Conservation (phyloP, 495 filamentous ascomycete species). For the Penicillium goetzii region DNA sequence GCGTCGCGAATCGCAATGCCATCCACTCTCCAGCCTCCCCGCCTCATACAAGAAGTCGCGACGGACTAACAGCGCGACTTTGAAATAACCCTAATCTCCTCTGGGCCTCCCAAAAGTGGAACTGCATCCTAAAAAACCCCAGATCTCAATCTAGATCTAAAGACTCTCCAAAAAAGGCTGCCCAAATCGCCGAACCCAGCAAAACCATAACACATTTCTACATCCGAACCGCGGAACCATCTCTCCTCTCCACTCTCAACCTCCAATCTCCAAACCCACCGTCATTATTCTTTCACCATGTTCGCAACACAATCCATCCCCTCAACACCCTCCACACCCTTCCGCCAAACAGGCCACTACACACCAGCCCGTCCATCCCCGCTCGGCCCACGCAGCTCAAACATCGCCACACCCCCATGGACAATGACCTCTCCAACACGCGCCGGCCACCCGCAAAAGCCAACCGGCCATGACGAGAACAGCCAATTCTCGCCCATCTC, state of each 20-base stretch:
- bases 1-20: slow-evolving; percentile 25
- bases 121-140: not conserved
- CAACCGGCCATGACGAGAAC: slow-evolving; percentile 17
- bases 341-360: slow-evolving; percentile 45
- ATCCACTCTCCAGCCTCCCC: slow-evolving; percentile 15
- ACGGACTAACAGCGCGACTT: not conserved
- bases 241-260: slow-evolving; percentile 8
- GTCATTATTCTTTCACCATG: slow-evolving; percentile 26
- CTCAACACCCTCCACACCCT: slow-evolving; percentile 45
- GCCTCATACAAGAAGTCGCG: slow-evolving; percentile 20
- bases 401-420: slow-evolving; percentile 36
- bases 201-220: slow-evolving; percentile 28
- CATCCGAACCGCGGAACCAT: slow-evolving; percentile 31
- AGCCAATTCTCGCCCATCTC: slow-evolving; percentile 15
- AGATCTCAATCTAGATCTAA: not conserved
- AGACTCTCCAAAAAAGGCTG: not conserved
- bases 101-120: not conserved
- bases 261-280: slow-evolving; percentile 4
- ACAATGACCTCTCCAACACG: slow-evolving; percentile 29
- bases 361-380: slow-evolving; percentile 56
- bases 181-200: slow-evolving; percentile 14
- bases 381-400: slow-evolving; percentile 43
- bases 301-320: slow-evolving; percentile 43
- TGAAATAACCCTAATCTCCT: not conserved
- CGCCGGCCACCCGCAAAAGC: slow-evolving; percentile 15